Base-by-base conservation (phyloP, 2,329 filamentous ascomycete species). In the Capronia coronata region DNA sequence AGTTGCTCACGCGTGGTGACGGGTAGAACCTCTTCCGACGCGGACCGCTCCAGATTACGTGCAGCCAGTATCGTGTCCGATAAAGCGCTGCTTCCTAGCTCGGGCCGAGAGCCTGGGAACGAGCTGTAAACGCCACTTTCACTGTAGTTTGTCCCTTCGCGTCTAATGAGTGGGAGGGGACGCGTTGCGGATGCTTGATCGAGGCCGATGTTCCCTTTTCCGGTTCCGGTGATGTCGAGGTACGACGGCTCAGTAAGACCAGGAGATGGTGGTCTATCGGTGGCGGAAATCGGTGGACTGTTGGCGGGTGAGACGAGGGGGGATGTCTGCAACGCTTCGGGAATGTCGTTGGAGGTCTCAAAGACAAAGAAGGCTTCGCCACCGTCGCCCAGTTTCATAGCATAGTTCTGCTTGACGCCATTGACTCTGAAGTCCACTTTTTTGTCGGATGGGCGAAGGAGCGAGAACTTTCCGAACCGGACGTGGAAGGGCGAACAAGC, bases 321-420 rank as follows among this genome's bases (percentile, higher is more conserved):
- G 41, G 91, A 97, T 1, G 93, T 98, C 71, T 97, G 93, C 64
- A 97, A 73, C 49, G 86, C 87, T 66, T 87, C 85, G n/a, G 93
- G 93, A 51, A 98, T 93, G 62, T 82, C 84, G 60, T 91, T 87
- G 46, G 84, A 85, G 7, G 93, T 98, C 71, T 97, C 89, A 64
- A 98, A 97, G 57, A 98, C 89, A 68, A 98, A 98, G 72, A 98
- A 98, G 21, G 93, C 93, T 72, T 98, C 93, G 58, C 93, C 93
- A 45, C 88, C 93, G 66, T 98, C 93, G 38, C 93, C 93, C 16
- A 98, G 78, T 72, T 98, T 98, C 93, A 98, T 98, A 40, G 93
- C 83, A 73, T 94, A 96, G 59, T 93, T 78, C 67, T 95, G 89
- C 70, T 93, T 94, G 54, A 79, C 72, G 63, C 87, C 86, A 75